Evolutionary conservation across 2,329 filamentous ascomycete species (phyloP).

Genomic region (Colletotrichum limetticola): DNA sequence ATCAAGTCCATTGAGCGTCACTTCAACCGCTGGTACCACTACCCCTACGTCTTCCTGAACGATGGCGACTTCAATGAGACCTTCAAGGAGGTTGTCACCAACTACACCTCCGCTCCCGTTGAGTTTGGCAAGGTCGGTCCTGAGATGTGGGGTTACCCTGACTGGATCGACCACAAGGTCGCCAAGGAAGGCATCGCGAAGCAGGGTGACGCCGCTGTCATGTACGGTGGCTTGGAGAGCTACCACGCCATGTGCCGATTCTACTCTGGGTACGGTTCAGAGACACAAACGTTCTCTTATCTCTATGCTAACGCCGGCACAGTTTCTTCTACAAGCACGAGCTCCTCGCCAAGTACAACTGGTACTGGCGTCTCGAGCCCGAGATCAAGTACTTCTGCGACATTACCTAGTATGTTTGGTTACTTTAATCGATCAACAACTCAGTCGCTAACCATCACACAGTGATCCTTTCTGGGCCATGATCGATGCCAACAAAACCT

Average conservation of each 20-base stretch:
- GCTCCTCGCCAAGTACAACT: conserved; percentile 94
- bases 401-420: conserved; percentile 83
- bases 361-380: conserved; percentile 99
- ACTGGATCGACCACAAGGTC: conserved; percentile 94
- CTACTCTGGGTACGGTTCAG: conserved; percentile 83
- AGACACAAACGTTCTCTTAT: neutral
- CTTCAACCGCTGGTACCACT: conserved; percentile 99
- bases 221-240: conserved; percentile 99
- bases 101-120: conserved; percentile 87
- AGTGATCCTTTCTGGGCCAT: conserved; percentile 97
- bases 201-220: conserved; percentile 96
- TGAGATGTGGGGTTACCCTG: conserved; percentile 95
- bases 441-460: conserved; percentile 32
- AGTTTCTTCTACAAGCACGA: conserved; percentile 98
- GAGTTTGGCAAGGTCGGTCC: conserved; percentile 95
- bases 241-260: conserved; percentile 99
- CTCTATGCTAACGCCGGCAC: conserved; percentile 37
- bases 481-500: conserved; percentile 95
- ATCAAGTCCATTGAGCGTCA: conserved; percentile 98
- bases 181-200: conserved; percentile 96
- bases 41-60: conserved; percentile 98
- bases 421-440: no score
- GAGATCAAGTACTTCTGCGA: conserved; percentile 99
- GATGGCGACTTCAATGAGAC: conserved; percentile 96
- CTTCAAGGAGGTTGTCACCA: conserved; percentile 88